phyloP scores from a whole-genome alignment of 202 grass and related monocot species.

The Carex sylvatica region DNA sequence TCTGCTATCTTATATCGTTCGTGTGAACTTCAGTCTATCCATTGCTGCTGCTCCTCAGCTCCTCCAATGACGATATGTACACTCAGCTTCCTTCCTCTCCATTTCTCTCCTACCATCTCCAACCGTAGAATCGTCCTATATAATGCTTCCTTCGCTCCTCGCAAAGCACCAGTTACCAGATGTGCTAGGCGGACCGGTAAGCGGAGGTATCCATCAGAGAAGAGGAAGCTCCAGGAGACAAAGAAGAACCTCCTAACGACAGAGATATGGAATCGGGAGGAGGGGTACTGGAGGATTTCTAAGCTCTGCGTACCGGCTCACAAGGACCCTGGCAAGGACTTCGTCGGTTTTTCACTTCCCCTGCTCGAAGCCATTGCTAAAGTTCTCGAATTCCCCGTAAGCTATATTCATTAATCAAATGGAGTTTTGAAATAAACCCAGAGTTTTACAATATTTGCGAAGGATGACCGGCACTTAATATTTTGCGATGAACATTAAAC shows the following conservation, averaged over 20 bases:
- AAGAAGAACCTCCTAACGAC: slow-evolving; percentile 48
- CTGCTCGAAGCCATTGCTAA: slow-evolving; percentile 88
- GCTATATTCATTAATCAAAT: not conserved
- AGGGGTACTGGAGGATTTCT: slow-evolving; percentile 75
- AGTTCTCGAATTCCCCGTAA: slow-evolving; percentile 84
- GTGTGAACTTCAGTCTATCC: not conserved
- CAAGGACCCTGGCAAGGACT: slow-evolving; percentile 92
- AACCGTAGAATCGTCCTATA: not conserved
- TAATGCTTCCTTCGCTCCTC: slow-evolving; percentile 10
- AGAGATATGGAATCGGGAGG: slow-evolving; percentile 42
- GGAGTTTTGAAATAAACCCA: not conserved
- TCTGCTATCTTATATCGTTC: not conserved
- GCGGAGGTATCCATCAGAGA: slow-evolving; percentile 92
- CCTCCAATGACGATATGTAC: slow-evolving; percentile 28
- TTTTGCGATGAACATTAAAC: not conserved
- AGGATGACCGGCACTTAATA: not conserved
- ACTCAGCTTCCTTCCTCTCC: slow-evolving; percentile 10
- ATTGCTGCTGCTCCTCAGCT: not conserved
- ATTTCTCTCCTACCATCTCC: slow-evolving; percentile 16
- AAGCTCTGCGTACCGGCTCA: slow-evolving; percentile 71
- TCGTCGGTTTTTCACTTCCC: slow-evolving; percentile 54
- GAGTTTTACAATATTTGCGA: not conserved
- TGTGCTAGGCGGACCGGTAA: slow-evolving; percentile 82
- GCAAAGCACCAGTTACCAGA: slow-evolving; percentile 30
- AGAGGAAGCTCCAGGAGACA: slow-evolving; percentile 54